These are phyloP conservation scores for Epichloe elymi DNA, from an alignment of 2,329 filamentous ascomycete genomes.

Conservation along the genomic window DNA sequence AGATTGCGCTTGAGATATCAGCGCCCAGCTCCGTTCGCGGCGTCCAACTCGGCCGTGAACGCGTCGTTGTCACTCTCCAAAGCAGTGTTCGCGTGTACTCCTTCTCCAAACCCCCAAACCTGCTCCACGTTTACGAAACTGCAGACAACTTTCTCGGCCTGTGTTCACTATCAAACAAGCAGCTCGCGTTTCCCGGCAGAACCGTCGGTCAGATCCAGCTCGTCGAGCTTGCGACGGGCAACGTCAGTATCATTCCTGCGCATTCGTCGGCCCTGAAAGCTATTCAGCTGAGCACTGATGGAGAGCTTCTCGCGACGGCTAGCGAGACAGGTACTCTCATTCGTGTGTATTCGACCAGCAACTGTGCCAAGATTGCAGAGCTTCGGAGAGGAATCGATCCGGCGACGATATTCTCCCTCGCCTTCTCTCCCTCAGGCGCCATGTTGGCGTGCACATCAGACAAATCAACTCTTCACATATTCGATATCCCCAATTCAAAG, in stretches of 20 bases:
- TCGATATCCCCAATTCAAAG: constrained; percentile 59
- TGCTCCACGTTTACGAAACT: constrained; percentile 69
- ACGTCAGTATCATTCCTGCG: constrained; percentile 86
- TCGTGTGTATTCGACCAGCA: constrained; percentile 69
- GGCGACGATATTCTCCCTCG: constrained; percentile 74
- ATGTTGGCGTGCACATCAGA: constrained; percentile 88
- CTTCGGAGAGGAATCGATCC: constrained; percentile 80
- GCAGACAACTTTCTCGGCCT: constrained; percentile 72
- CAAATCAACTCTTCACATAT: constrained; percentile 91
- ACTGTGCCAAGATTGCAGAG: constrained; percentile 70
- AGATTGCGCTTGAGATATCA: constrained; percentile 61
- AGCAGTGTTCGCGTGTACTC: constrained; percentile 73
- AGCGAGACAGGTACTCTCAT: constrained; percentile 86
- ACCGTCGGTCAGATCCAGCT: constrained; percentile 81
- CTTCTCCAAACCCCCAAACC: constrained; percentile 58
- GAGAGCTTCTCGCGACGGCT: constrained; percentile 72
- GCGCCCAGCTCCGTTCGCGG: constrained; percentile 70
- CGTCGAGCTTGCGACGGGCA: constrained; percentile 62
- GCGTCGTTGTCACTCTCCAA: constrained; percentile 68
- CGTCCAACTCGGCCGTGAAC: constrained; percentile 61
- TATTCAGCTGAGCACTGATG: constrained; percentile 67
- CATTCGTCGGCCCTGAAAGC: constrained; percentile 70
- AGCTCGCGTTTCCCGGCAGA: constrained; percentile 76
- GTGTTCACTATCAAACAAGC: constrained; percentile 60
- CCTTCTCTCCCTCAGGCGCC: constrained; percentile 69